Evolutionary conservation across 2,329 filamentous ascomycete genomes (phyloP).

Genomic region (Microascus cirrosus): DNA sequence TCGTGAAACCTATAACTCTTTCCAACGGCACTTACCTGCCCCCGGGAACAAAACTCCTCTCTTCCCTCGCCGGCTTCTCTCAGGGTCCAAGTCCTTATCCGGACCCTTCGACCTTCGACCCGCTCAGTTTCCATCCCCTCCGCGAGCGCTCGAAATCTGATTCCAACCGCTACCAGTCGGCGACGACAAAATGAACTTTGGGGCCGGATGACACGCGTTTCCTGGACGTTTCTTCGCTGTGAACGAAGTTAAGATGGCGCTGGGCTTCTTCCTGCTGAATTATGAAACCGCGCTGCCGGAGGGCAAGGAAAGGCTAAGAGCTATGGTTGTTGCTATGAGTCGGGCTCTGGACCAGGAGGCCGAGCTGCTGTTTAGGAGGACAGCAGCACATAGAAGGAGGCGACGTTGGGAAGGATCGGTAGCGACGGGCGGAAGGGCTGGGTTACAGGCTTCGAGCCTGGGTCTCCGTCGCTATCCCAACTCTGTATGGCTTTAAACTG

Average conservation of each 20-base stretch:
- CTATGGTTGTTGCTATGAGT: conserved; percentile 25
- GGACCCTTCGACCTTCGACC: conserved; percentile 31
- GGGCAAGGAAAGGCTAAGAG: conserved; percentile 24
- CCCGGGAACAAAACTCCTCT: conserved; percentile 27
- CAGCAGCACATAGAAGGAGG: too few species aligned
- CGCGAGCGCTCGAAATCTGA: conserved; percentile 24
- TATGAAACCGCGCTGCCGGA: conserved; percentile 28
- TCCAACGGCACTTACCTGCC: conserved; percentile 32
- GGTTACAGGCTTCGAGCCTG: too few species aligned
- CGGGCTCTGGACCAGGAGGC: conserved; percentile 28
- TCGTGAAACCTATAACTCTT: conserved; percentile 30
- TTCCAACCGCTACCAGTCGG: conserved; percentile 26
- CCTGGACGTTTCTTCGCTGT: conserved; percentile 36
- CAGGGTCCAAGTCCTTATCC: conserved; percentile 27
- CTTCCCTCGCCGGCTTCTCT: conserved; percentile 27
- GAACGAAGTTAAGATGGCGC: conserved; percentile 32
- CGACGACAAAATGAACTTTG: conserved; percentile 33
- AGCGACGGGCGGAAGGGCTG: too few species aligned
- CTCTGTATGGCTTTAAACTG: too few species aligned
- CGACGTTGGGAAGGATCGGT: too few species aligned
- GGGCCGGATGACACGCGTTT: conserved; percentile 34
- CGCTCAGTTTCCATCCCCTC: conserved; percentile 35
- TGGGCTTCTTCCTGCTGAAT: conserved; percentile 27
- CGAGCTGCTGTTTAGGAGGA: conserved; percentile 26
- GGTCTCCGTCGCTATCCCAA: too few species aligned